phyloP scores from a whole-genome alignment of 1,284 basidiomycete species.

The Boletus smithii region DNA sequence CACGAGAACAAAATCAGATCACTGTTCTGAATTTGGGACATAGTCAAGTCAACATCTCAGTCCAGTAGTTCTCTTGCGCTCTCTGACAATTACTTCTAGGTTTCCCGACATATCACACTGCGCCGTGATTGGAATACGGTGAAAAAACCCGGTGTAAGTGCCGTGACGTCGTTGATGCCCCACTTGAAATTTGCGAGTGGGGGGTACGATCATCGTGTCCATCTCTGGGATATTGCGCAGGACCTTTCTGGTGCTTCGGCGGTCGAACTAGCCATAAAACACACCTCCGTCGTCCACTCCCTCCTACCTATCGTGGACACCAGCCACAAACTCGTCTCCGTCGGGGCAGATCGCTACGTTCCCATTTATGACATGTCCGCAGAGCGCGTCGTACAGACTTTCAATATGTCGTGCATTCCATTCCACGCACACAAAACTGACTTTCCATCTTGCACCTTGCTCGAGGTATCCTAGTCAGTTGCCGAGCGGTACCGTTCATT shows the following conservation, averaged over 20 bases:
- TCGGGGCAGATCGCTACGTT: slow-evolving; percentile 46
- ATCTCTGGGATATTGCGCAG: slow-evolving; percentile 43
- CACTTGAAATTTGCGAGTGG: slow-evolving; percentile 45
- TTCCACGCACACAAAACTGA: slow-evolving; percentile 42
- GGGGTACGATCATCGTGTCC: slow-evolving; percentile 49
- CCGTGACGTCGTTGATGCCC: slow-evolving; percentile 39
- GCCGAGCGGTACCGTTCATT: background rate
- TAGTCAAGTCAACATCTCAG: slow-evolving; percentile 23
- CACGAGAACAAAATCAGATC: slow-evolving; percentile 38
- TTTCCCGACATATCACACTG: slow-evolving; percentile 17
- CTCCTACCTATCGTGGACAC: slow-evolving; percentile 43
- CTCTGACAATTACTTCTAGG: slow-evolving; percentile 15
- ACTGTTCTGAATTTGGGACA: slow-evolving; percentile 21
- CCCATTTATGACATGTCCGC: slow-evolving; percentile 48
- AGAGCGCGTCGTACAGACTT: slow-evolving; percentile 39
- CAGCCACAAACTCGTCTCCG: slow-evolving; percentile 46
- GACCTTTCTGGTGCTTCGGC: slow-evolving; percentile 33
- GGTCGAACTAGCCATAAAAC: slow-evolving; percentile 39
- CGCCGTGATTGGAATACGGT: slow-evolving; percentile 31
- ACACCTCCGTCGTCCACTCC: slow-evolving; percentile 43
- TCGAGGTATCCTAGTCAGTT: slow-evolving; percentile 39
- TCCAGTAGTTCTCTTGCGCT: background rate
- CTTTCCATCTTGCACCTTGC: slow-evolving; percentile 39
- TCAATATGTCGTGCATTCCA: slow-evolving; percentile 44
- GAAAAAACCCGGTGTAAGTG: slow-evolving; percentile 42